A percentile compares a stretch with the other conserved stretches of the same genome.
Conservation (phyloP, 768 basidiomycete genomes). For the Sarcodon sp. region DNA sequence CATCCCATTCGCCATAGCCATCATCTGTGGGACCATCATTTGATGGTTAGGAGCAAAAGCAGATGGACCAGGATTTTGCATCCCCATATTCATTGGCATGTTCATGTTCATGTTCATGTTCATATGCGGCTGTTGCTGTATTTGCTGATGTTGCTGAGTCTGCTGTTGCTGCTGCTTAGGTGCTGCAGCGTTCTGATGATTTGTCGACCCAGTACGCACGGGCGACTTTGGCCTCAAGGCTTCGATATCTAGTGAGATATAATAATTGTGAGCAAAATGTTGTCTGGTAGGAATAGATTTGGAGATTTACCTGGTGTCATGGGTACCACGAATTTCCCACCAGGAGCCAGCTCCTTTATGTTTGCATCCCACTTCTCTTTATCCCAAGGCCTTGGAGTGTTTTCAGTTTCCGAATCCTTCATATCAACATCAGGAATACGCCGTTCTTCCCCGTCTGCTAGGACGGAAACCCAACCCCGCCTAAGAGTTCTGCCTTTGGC, state of each 20-base stretch:
- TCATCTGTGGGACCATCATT: slow-evolving; percentile 26
- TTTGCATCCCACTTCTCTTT: slow-evolving; percentile 53
- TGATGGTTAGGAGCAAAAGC: slow-evolving; percentile 19
- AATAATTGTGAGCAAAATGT: slow-evolving; percentile 3
- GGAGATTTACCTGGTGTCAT: slow-evolving; percentile 33
- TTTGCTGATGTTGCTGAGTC: background rate
- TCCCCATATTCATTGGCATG: slow-evolving; percentile 18
- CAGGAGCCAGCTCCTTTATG: slow-evolving; percentile 36
- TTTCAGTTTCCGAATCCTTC: slow-evolving; percentile 16
- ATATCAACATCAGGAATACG: slow-evolving; percentile 25
- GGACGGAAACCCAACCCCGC: slow-evolving; percentile 87
- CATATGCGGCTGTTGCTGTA: slow-evolving; percentile 10
- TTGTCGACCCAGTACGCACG: slow-evolving; percentile 25
- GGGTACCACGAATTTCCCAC: slow-evolving; percentile 52
- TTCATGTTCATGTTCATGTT: slow-evolving; percentile 13
- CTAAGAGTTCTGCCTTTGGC: slow-evolving; percentile 58
- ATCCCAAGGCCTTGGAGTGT: slow-evolving; percentile 36
- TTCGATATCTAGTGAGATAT: slow-evolving; percentile 50
- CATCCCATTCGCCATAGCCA: slow-evolving; percentile 25
- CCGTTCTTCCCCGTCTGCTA: slow-evolving; percentile 50
- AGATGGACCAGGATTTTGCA: slow-evolving; percentile 1
- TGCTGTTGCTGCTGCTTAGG: background rate
- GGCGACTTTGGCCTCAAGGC: slow-evolving; percentile 80
- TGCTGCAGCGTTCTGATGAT: slow-evolving; percentile 6
- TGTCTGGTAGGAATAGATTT: slow-evolving; percentile 1